A percentile compares a stretch with the other conserved stretches of the same genome.
phyloP scores from a whole-genome alignment of 768 basidiomycete species.

The Suillus discolor region DNA sequence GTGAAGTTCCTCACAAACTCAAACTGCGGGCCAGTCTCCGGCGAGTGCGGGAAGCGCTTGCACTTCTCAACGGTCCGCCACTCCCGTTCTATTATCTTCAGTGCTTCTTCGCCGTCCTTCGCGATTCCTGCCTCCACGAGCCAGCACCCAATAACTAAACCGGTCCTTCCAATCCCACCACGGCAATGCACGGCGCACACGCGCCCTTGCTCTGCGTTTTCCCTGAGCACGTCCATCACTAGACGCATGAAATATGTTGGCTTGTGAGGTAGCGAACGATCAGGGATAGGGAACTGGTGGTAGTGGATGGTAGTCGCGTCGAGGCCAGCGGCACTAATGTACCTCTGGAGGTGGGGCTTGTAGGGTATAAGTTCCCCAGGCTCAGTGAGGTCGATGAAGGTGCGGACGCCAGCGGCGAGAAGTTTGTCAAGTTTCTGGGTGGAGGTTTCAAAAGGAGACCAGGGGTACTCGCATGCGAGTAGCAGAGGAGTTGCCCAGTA shows the following conservation, averaged over 20 bases:
- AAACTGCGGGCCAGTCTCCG: slow-evolving; percentile 79
- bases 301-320: slow-evolving; percentile 62
- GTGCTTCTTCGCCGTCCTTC: slow-evolving; percentile 62
- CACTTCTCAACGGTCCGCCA: slow-evolving; percentile 83
- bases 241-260: slow-evolving; percentile 58
- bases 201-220: slow-evolving; percentile 60
- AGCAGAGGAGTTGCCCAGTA: slow-evolving; percentile 80
- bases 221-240: slow-evolving; percentile 59
- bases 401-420: slow-evolving; percentile 71
- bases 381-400: slow-evolving; percentile 86
- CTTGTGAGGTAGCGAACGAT: slow-evolving; percentile 61
- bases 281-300: slow-evolving; percentile 78
- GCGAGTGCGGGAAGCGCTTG: slow-evolving; percentile 72
- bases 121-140: slow-evolving; percentile 68
- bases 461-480: slow-evolving; percentile 83
- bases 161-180: slow-evolving; percentile 74
- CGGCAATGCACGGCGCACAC: slow-evolving; percentile 78
- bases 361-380: slow-evolving; percentile 75
- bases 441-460: slow-evolving; percentile 55
- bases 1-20: slow-evolving; percentile 70
- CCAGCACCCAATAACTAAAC: slow-evolving; percentile 73
- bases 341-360: slow-evolving; percentile 51
- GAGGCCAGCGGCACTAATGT: slow-evolving; percentile 58
- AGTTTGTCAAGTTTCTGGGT: slow-evolving; percentile 74
- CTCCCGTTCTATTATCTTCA: slow-evolving; percentile 63